Base-by-base conservation (phyloP, 1,284 basidiomycete genomes). In the Heterobasidion irregulare region DNA sequence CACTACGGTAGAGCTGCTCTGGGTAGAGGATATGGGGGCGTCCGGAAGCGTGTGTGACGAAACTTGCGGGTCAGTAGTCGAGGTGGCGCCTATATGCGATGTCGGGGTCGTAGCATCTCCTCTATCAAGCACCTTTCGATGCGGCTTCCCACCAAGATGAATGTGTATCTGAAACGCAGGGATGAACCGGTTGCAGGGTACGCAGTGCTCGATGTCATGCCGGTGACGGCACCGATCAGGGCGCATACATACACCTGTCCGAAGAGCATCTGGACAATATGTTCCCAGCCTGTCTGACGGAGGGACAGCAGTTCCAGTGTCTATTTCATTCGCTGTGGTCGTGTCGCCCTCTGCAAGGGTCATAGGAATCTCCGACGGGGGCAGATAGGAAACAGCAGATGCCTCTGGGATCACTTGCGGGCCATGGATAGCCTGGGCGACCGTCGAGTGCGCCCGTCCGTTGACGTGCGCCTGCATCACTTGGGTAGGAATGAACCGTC, bases 151-250 rank as follows among this genome's bases (percentile, higher is more conserved):
- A 26, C 19, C 19, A 26, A 26, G 19, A 26, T 26, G 19, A 26
- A 26, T 26, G 19, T 12, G 9, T 36, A 54, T 15, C 46, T 38
- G 44, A 7, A 33, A 7, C 6, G 49, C n/a, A 41, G 57, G 53
- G 32, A 58, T 56, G 4, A 49, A 49, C 15, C 57, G 49, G 2
- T 50, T 16, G 41, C 57, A 58, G 7, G 41, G 48, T 32, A 51
- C 41, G 47, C 57, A 58, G 33, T 49, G 57, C 9, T 33, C 8
- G 18, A 58, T 16, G 34, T 58, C 57, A 18, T 58, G 57, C 16
- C 46, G 45, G 13, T 56, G 32, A 34, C 13, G n/a, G 51, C 57
- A 58, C 41, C n/a, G 35, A 9, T 26, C 26, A 26, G 2, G 32
- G 19, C 53, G 35, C 7, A 12, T 34, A 38, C 57, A 58, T n/a